Conservation (phyloP, 2,329 filamentous ascomycete genomes). For the Monosporascus ibericus region DNA sequence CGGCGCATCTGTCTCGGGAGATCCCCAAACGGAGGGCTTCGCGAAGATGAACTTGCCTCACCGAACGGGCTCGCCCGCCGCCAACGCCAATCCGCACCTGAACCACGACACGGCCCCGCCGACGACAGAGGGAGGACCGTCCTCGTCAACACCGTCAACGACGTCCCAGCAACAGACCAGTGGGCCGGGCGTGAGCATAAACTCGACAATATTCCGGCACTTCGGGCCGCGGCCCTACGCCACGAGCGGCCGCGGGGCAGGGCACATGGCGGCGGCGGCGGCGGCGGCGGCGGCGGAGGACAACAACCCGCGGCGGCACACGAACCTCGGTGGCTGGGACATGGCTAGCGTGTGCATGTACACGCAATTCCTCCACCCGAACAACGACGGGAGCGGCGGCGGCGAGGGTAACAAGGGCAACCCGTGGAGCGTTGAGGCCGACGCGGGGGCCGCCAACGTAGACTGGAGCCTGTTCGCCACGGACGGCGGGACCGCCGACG, state of each 20-base stretch:
- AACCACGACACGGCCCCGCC: background rate
- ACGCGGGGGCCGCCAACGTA: no score
- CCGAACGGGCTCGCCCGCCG: conserved; percentile 5
- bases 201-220: conserved; percentile 2
- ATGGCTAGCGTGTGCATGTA: conserved; percentile 11
- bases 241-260: conserved; percentile 6
- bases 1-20: no score
- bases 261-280: background rate
- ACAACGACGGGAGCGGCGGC: no score
- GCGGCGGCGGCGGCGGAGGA: background rate
- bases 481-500: no score
- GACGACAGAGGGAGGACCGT: background rate
- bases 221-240: conserved; percentile 8
- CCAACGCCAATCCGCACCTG: background rate
- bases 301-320: background rate
- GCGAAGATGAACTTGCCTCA: conserved; percentile 4
- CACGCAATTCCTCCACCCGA: conserved; percentile 6
- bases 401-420: no score
- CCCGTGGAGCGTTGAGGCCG: no score
- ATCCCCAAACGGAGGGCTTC: no score
- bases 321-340: conserved; percentile 11
- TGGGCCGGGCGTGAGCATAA: background rate
- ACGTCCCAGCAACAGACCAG: background rate
- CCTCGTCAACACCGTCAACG: background rate
- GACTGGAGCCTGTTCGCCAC: no score